Evolutionary conservation across 306 rosid genomes (phyloP), one percentile per base, ranked within the genome.

Genomic region (Phaseolus lunatus): DNA sequence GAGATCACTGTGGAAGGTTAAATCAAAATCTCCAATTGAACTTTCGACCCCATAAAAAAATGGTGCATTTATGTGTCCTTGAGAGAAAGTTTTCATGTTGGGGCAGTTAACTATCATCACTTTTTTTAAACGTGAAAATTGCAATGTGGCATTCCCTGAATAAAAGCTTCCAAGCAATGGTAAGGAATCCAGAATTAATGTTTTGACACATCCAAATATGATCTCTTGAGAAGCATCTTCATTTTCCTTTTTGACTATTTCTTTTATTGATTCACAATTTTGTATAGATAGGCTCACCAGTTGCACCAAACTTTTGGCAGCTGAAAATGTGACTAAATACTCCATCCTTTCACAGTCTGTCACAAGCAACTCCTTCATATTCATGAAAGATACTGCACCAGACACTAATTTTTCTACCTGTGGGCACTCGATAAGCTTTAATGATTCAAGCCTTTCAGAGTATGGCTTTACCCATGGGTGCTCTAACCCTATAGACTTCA

Each of bases 271-370:
- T 8, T 22, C 15, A 57, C 82, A 78, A 0, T 64, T 12, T 2
- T 0, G 0, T 37, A 82, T 31, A 3, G 0, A 1, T 65, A 82
- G 48, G 11, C 0, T 3, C 53, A 62, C 20, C 8, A 82, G 73
- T 3, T 12, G 49, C 41, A 1, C 68, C 59, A 82, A 70, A 35
- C 75, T 77, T 63, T 14, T 77, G 20, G 75, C 82, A 6, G 35
- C 44, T 15, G 78, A 43, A n/a, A 10, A 52, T 41, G 74, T 20
- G 62, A 82, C 54, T 18, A 82, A 22, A 63, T 13, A 76, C 16
- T 61, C 49, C 67, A 58, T 5, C 19, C 11, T 26, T 5, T 2
- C 0, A 14, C 65, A 58, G 18, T 4, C 0, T 3, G 1, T 0
- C 37, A 58, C 18, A 5, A 0, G 0, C 65, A 58, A 26, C 19